These are phyloP conservation scores for Linum tenue DNA, from an alignment of 345 rosid genomes.

Conservation along the genomic window DNA sequence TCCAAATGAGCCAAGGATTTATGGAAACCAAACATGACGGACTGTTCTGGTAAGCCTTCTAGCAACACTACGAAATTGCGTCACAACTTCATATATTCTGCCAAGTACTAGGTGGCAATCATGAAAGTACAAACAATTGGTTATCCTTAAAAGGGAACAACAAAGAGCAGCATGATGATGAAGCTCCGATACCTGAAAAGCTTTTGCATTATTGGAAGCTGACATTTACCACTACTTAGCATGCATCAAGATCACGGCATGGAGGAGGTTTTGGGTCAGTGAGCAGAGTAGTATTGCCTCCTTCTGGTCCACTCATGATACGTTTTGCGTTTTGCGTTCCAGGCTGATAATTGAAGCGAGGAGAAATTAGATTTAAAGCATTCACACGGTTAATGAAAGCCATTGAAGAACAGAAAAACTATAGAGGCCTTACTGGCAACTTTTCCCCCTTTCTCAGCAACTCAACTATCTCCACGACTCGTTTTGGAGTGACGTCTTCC, in stretches of 20 bases:
- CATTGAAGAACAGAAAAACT: background rate
- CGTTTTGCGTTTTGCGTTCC: conserved; percentile 93
- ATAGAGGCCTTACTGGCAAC: conserved; percentile 52
- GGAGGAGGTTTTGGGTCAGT: conserved; percentile 82
- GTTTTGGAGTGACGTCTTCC: conserved; percentile 90
- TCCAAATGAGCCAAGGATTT: background rate
- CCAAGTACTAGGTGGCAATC: background rate
- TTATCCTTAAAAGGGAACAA: background rate
- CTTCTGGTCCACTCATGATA: conserved; percentile 82
- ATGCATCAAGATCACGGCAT: conserved; percentile 85
- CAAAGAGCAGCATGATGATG: background rate
- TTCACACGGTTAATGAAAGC: background rate
- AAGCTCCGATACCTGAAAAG: background rate
- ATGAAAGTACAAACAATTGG: background rate
- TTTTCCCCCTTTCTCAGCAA: conserved; percentile 82
- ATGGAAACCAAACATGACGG: background rate
- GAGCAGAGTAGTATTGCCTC: conserved; percentile 76
- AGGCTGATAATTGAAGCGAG: conserved; percentile 32
- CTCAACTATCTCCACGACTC: conserved; percentile 87
- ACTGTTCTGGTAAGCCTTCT: too few relatives aligned
- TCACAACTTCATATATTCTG: background rate
- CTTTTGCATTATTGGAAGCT: conserved; percentile 15
- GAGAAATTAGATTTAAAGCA: conserved; percentile 1
- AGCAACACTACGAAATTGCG: background rate
- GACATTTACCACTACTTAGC: conserved; percentile 36